Conservation (phyloP, 805 yeast species). For the Starmerella apicola region DNA sequence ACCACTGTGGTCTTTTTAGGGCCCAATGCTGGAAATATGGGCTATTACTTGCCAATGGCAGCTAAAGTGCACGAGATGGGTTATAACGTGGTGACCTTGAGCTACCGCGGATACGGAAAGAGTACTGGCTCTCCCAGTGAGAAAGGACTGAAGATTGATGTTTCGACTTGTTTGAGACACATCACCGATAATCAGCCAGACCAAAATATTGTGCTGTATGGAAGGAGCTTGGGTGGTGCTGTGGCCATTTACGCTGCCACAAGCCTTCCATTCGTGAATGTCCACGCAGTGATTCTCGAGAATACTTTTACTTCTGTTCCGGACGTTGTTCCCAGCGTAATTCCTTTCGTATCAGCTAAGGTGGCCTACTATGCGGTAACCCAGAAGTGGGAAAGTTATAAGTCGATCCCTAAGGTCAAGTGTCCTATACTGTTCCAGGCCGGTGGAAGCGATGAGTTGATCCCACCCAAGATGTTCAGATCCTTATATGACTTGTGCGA, state of each 20-base stretch:
- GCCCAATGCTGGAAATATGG: constrained; percentile 95
- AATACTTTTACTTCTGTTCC: constrained; percentile 73
- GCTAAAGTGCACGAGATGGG: constrained; percentile 52
- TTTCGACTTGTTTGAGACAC: constrained; percentile 54
- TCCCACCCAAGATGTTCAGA: constrained; percentile 77
- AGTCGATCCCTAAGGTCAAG: constrained; percentile 37
- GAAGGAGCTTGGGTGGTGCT: constrained; percentile 91
- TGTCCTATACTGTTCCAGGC: constrained; percentile 61
- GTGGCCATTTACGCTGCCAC: constrained; percentile 75
- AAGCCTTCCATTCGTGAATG: constrained; percentile 30
- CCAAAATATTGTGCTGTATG: constrained; percentile 57
- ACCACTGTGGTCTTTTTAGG: constrained; percentile 68
- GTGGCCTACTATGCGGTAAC: constrained; percentile 45
- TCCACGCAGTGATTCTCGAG: constrained; percentile 64
- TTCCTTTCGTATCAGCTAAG: constrained; percentile 26
- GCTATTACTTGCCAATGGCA: constrained; percentile 75
- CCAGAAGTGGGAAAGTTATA: constrained; percentile 73
- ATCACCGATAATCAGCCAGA: constrained; percentile 41
- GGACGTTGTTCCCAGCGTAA: constrained; percentile 38
- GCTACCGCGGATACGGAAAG: constrained; percentile 84
- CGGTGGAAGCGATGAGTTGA: constrained; percentile 75
- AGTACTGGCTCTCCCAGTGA: constrained; percentile 71
- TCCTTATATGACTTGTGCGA: constrained; percentile 42
- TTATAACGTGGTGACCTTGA: constrained; percentile 69
- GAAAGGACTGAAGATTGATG: constrained; percentile 68